A percentile compares a stretch with the other conserved stretches of the same genome.
Evolutionary conservation across 495 filamentous ascomycete species (phyloP).

Genomic region (Friedmanniomyces simplex): DNA sequence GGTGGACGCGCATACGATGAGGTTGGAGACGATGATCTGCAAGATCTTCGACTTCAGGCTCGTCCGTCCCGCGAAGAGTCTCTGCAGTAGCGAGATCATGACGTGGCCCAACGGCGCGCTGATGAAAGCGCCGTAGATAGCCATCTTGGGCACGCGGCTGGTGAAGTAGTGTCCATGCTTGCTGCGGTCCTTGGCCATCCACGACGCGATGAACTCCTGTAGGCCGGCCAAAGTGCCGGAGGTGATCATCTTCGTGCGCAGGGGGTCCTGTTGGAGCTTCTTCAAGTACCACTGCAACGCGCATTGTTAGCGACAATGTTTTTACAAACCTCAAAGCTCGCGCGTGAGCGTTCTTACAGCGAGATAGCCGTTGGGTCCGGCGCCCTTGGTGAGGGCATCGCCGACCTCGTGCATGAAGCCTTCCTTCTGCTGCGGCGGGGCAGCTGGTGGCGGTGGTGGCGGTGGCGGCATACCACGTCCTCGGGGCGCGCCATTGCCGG

Average conservation of each 20-base stretch:
- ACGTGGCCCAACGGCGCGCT: constrained; percentile 93
- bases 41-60: constrained; percentile 88
- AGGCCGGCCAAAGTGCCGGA: constrained; percentile 80
- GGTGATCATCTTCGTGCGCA: constrained; percentile 99
- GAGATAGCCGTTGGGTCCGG: constrained; percentile 65
- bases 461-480: neutral
- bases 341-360: constrained; percentile 48
- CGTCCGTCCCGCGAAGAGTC: constrained; percentile 77
- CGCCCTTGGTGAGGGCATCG: constrained; percentile 70
- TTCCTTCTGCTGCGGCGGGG: constrained; percentile 19
- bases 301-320: neutral
- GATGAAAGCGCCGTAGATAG: constrained; percentile 87
- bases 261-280: constrained; percentile 77
- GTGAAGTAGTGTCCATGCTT: constrained; percentile 96
- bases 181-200: constrained; percentile 88
- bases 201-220: constrained; percentile 92
- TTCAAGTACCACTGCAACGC: constrained; percentile 65
- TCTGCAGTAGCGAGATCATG: constrained; percentile 84
- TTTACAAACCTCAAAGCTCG: neutral
- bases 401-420: constrained; percentile 61
- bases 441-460: too few relatives aligned
- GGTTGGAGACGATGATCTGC: constrained; percentile 93
- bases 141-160: constrained; percentile 96
- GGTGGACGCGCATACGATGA: constrained; percentile 78
- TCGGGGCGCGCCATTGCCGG: neutral